Evolutionary conservation across 1,139 yeast genomes (phyloP).

Genomic region (Nadsonia commutata): DNA sequence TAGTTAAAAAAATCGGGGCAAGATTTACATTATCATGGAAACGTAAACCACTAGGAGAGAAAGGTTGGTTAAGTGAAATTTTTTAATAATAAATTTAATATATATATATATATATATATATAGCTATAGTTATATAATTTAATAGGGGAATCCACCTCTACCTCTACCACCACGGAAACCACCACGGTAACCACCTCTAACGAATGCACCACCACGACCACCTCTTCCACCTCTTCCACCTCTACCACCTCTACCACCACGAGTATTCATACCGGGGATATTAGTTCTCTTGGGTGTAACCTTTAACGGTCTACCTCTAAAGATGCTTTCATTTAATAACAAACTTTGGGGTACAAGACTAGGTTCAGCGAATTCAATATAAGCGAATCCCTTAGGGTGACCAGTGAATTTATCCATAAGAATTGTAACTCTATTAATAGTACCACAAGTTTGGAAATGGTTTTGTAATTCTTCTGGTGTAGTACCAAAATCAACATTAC

Average conservation of each 20-base stretch:
- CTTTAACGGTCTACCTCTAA: conserved; percentile 55
- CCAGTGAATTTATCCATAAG: conserved; percentile 58
- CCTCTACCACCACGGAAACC: conserved; percentile 30
- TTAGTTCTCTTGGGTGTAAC: conserved; percentile 71
- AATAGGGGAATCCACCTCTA: conserved; percentile 21
- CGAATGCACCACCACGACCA: conserved; percentile 21
- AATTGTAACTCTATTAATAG: conserved; percentile 73
- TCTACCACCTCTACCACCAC: conserved; percentile 35
- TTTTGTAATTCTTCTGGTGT: conserved; percentile 73
- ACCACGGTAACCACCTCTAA: conserved; percentile 31
- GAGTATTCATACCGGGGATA: conserved; percentile 44
- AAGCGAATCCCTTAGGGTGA: conserved; percentile 76
- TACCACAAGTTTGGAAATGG: conserved; percentile 61
- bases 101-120: neutral
- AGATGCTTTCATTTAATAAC: conserved; percentile 46
- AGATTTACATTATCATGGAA: conserved; percentile 22
- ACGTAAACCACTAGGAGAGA: conserved; percentile 24
- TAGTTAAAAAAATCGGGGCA: conserved; percentile 10
- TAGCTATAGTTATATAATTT: conserved; percentile 3
- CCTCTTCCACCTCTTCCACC: conserved; percentile 34
- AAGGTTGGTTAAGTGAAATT: conserved; percentile 22
- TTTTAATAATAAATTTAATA: conserved; percentile 2
- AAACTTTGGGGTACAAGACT: conserved; percentile 52
- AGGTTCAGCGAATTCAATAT: conserved; percentile 59
- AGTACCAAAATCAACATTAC: conserved; percentile 70